Evolutionary conservation across 2,329 filamentous ascomycete species (phyloP), one percentile per base, ranked within the genome.

Genomic region (Colletotrichum horii): DNA sequence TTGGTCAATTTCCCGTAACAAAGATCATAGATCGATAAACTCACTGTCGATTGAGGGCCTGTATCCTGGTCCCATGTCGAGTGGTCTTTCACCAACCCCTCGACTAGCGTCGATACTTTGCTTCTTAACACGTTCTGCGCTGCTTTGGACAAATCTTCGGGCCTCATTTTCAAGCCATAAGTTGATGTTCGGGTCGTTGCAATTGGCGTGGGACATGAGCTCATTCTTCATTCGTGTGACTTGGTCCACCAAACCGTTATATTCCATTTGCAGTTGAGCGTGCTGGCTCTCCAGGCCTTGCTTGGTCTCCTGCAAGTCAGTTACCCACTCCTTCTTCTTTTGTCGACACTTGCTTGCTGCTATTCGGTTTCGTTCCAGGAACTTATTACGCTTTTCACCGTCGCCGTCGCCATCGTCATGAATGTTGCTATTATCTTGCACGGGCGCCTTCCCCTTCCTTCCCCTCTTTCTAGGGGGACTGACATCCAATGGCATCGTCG

Each of bases 321-420:
- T 83, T 26, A 89, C 86, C 85, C 87, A 90, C 78, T 87, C 83
- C 82, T 91, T 91, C 79, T 90, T 91, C 83, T 94, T 94, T 80
- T 93, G 90, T 5, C 94, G 90, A 80, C 93, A 95, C 81, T 95
- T 95, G 81, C 92, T 93, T 2, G 94, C 94, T 0, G 94, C 94
- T 4, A 94, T 85, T 12, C 94, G 89, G 82, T 96, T 96, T 76
- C 93, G 90, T 83, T 94, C 92, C 0, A 95, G 87, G 78, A 92
- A 93, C 76, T 88, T 89, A 76, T 86, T 88, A 32, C 91, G 87
- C 79, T 90, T 91, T 7, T 76, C 56, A 9, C 81, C 81, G 2
- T 84, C 82, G 12, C 87, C 85, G 38, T 48, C 38, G 9, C 19
- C 43, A 11, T 52, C 43, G n/a, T 52, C 43, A 52, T 52, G 43